Base-by-base conservation (phyloP, 768 basidiomycete genomes). In the Glaciozyma antarctica region DNA sequence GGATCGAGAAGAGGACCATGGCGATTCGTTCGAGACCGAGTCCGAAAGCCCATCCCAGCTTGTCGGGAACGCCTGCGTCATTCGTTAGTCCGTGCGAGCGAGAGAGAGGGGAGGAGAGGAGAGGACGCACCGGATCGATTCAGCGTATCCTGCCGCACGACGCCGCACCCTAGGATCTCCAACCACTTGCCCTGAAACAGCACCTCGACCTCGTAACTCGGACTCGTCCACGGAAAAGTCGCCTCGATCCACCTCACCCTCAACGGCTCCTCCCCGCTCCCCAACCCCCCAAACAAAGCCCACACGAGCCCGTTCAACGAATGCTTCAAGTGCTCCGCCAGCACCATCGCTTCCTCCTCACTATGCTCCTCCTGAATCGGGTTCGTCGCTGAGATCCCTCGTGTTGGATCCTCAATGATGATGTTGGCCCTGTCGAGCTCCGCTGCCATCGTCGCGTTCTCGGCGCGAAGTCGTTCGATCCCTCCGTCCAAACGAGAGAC, bases 151-250 rank as follows among this genome's bases (percentile, higher is more conserved):
- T 97, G 92, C 66, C 84, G 81, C 47, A 98, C 84, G 28, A 99
- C 90, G 2, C 95, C 95, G 65, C 84, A 92, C 0, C 95, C 95
- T 9, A 98, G 80, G 61, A 99, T 89, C 77, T 98, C 95, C 28
- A 99, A 79, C 95, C 95, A 99, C 76, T 93, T 88, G 1, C 91
- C 95, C 63, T 86, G 84, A 79, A 88, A 98, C 77, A 93, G 87
- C 7, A 98, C 92, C 75, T 99, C 95, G 49, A 99, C 93, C 75
- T 99, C 94, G 75, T 89, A 99, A 75, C 92, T 95, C 13, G 95
- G 95, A 65, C 86, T 88, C 62, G 95, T 99, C 81, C 94, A 99
- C 2, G 95, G 95, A 78, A 99, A 98, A 74, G 88, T 90, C 3
- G 94, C 90, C 75, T 97, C 91, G 69, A 98, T 97, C 95, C 95